phyloP scores from a whole-genome alignment of 2,329 filamentous ascomycete species.

The Pestalotiopsis sp. region DNA sequence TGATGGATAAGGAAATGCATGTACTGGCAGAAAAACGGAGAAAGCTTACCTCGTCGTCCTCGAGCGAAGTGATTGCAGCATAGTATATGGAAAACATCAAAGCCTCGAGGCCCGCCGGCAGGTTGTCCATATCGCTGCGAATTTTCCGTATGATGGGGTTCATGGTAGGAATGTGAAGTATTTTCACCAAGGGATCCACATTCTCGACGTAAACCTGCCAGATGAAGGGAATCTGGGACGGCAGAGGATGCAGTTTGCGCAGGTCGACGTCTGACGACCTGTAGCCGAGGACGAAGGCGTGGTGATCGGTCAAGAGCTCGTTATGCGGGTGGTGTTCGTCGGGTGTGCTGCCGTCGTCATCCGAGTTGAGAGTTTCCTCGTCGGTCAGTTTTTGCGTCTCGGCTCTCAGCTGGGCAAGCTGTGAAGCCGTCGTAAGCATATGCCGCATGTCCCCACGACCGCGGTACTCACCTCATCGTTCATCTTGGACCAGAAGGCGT shows the following conservation, averaged over 20 bases:
- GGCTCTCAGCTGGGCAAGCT: slow-evolving; percentile 48
- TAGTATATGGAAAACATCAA: slow-evolving; percentile 67
- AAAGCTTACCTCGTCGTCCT: slow-evolving; percentile 55
- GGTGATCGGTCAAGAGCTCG: slow-evolving; percentile 52
- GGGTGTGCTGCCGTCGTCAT: slow-evolving; percentile 58
- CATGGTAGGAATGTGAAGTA: slow-evolving; percentile 70
- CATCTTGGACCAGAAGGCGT: slow-evolving; percentile 74
- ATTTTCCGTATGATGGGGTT: slow-evolving; percentile 63
- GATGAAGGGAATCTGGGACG: slow-evolving; percentile 65
- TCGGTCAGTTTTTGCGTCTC: slow-evolving; percentile 52
- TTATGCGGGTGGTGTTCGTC: slow-evolving; percentile 37
- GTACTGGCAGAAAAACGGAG: not conserved
- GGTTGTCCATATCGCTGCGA: slow-evolving; percentile 57
- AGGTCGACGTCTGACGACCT: slow-evolving; percentile 71
- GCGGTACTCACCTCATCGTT: slow-evolving; percentile 66
- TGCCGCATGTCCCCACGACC: not conserved
- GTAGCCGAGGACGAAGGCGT: slow-evolving; percentile 74
- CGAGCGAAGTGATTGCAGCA: slow-evolving; percentile 58
- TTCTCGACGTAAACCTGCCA: slow-evolving; percentile 75
- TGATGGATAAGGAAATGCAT: slow-evolving; percentile 13
- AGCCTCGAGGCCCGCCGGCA: slow-evolving; percentile 60
- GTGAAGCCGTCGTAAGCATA: slow-evolving; percentile 1
- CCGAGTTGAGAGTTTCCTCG: slow-evolving; percentile 60
- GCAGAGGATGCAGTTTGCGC: slow-evolving; percentile 62
- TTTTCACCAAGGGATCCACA: slow-evolving; percentile 72